Conservation (phyloP, 768 basidiomycete genomes). For the Mycena albidolilacea region DNA sequence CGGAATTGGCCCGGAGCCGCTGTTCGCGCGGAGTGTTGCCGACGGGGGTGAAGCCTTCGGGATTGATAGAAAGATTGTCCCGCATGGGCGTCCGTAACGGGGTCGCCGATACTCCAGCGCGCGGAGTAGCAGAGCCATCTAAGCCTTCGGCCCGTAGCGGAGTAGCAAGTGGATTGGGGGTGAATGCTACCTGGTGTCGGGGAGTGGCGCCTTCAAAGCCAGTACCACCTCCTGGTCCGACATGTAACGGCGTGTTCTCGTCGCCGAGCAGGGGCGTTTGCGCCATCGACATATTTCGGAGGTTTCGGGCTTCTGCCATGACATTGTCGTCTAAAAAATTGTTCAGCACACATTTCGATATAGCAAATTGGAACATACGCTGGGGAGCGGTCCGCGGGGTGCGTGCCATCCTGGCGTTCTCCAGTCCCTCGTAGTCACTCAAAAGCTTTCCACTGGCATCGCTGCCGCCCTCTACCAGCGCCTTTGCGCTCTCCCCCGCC, state of each 20-base stretch:
- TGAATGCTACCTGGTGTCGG: constrained; percentile 90
- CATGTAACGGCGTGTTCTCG: constrained; percentile 96
- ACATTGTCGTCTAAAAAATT: constrained; percentile 89
- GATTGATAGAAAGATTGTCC: constrained; percentile 93
- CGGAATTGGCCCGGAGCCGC: constrained; percentile 70
- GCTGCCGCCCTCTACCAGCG: constrained; percentile 84
- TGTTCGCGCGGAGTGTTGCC: constrained; percentile 86
- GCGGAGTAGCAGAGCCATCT: constrained; percentile 71
- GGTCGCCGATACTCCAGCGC: constrained; percentile 67
- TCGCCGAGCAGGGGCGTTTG: constrained; percentile 97
- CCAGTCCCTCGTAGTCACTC: constrained; percentile 93
- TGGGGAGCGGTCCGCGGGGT: constrained; percentile 96
- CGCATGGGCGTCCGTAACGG: constrained; percentile 96
- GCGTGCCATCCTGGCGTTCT: constrained; percentile 90
- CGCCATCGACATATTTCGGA: constrained; percentile 92
- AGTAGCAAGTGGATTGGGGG: constrained; percentile 96
- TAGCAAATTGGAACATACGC: constrained; percentile 67
- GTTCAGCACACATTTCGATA: constrained; percentile 8
- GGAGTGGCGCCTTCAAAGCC: constrained; percentile 98
- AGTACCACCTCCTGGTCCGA: constrained; percentile 80
- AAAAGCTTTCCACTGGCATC: constrained; percentile 90
- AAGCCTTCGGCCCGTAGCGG: constrained; percentile 69
- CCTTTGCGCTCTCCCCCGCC: constrained; percentile 90
- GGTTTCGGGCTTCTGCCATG: constrained; percentile 93
- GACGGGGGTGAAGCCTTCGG: constrained; percentile 68